Evolutionary conservation across 2,329 filamentous ascomycete genomes (phyloP).

Genomic region (Penicillium sp.): DNA sequence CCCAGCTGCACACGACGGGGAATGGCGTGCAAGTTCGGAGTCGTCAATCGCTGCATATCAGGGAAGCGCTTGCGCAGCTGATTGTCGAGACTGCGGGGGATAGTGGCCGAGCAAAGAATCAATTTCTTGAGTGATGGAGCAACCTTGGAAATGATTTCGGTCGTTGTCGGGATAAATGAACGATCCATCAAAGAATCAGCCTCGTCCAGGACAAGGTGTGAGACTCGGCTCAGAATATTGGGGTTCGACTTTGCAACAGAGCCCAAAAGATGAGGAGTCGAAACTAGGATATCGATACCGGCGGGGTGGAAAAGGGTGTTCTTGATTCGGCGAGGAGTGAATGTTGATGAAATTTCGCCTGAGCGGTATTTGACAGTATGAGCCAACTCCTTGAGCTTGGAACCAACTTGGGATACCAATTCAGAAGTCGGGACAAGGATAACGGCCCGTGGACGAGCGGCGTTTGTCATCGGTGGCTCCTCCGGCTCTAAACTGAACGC

Average conservation of each 20-base stretch:
- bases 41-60: slow-evolving; percentile 79
- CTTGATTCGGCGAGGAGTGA: slow-evolving; percentile 76
- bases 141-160: slow-evolving; percentile 75
- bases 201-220: slow-evolving; percentile 87
- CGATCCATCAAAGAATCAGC: slow-evolving; percentile 94
- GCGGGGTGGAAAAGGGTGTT: slow-evolving; percentile 75
- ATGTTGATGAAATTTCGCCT: slow-evolving; percentile 74
- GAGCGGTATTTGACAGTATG: slow-evolving; percentile 86
- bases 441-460: slow-evolving; percentile 74
- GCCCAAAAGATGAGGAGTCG: slow-evolving; percentile 84
- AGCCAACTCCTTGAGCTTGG: slow-evolving; percentile 75
- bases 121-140: slow-evolving; percentile 80
- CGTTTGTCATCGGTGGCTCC: slow-evolving; percentile 64
- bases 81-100: slow-evolving; percentile 82
- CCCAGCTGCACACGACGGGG: slow-evolving; percentile 91
- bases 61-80: slow-evolving; percentile 81
- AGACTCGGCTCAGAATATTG: slow-evolving; percentile 87
- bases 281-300: slow-evolving; percentile 81
- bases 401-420: slow-evolving; percentile 82
- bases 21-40: slow-evolving; percentile 93
- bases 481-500: slow-evolving; percentile 62
- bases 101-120: slow-evolving; percentile 92
- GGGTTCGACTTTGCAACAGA: slow-evolving; percentile 88
- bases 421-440: slow-evolving; percentile 91
- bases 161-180: slow-evolving; percentile 82